Conservation (phyloP, 805 yeast genomes). For the Kluyveromyces siamensis region DNA sequence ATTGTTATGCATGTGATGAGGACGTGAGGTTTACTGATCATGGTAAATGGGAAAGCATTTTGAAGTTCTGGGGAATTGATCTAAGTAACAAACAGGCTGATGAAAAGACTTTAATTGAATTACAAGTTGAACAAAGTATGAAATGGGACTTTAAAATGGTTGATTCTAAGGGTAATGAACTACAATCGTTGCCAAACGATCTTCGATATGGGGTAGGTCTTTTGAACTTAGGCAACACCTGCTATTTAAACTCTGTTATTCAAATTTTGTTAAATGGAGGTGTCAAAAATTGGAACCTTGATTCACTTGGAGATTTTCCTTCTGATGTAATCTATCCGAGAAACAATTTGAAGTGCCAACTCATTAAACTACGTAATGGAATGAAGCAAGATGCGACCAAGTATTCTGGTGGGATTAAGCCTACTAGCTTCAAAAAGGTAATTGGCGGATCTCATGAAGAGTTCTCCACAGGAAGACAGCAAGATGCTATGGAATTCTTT, state of each 20-base stretch:
- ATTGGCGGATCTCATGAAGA: conserved; percentile 76
- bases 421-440: conserved; percentile 63
- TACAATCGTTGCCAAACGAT: conserved; percentile 39
- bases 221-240: conserved; percentile 85
- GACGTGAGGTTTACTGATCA: conserved; percentile 71
- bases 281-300: conserved; percentile 29
- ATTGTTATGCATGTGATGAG: conserved; percentile 83
- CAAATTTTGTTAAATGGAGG: conserved; percentile 53
- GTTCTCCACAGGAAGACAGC: conserved; percentile 81
- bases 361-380: conserved; percentile 75
- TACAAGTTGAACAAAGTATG: conserved; percentile 86
- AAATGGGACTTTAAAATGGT: conserved; percentile 89
- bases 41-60: conserved; percentile 23
- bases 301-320: conserved; percentile 34
- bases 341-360: conserved; percentile 60
- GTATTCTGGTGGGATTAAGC: conserved; percentile 71
- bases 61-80: conserved; percentile 62
- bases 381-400: conserved; percentile 36
- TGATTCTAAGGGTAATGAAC: conserved; percentile 55
- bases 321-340: conserved; percentile 42
- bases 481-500: conserved; percentile 90
- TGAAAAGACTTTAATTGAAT: conserved; percentile 80
- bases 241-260: conserved; percentile 75
- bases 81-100: conserved; percentile 48
- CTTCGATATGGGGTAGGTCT: conserved; percentile 64